Evolutionary conservation across 108 stramenopile genomes (phyloP), one percentile per base, ranked within the genome.

Genomic region (Cyclotella sp.): DNA sequence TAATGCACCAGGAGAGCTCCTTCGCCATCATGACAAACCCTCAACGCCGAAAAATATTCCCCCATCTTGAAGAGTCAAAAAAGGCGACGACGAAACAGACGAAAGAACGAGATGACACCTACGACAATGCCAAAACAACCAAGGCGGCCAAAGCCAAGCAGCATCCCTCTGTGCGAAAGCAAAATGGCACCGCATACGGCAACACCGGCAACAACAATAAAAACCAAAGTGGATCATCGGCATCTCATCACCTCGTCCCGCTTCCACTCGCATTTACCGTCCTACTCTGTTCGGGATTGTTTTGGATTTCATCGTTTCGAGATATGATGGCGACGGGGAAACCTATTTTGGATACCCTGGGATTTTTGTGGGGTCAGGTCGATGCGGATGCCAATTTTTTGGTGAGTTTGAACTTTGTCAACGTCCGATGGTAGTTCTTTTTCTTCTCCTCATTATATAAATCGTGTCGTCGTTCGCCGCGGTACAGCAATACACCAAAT

Each of bases 321-420:
- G 95, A 95, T 79, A 85, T 91, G 41, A 82, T 95, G 70, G 89
- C 90, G 24, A 93, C 92, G 4, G 95, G 95, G 40, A 72, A 89
- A 57, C 79, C 78, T 68, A 87, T 95, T 43, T 78, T 75, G 16
- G 92, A 91, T 28, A 78, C 65, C 6, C 53, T 72, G 29, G 88
- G 63, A 12, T 41, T 74, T 9, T 41, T 77, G 49, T 70, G 69
- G 69, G 76, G 69, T 43, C 76, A 70, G 62, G 53, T 43, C 2
- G 68, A 70, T 64, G 76, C 52, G 15, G 80, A 94, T 69, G 68
- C 84, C 46, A 82, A 87, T 27, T 77, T 80, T 21, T 60, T 90
- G 84, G 93, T 93, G 54, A 76, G 90, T 86, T 21, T 40, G 21
- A 10, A 52, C 46, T 40, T 22, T 19, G 41, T 52, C 11, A 0